Percentiles rank a stretch among this genome's conserved stretches.
Evolutionary conservation across 2,329 filamentous ascomycete species (phyloP).

Genomic region (Phialophora expanda): DNA sequence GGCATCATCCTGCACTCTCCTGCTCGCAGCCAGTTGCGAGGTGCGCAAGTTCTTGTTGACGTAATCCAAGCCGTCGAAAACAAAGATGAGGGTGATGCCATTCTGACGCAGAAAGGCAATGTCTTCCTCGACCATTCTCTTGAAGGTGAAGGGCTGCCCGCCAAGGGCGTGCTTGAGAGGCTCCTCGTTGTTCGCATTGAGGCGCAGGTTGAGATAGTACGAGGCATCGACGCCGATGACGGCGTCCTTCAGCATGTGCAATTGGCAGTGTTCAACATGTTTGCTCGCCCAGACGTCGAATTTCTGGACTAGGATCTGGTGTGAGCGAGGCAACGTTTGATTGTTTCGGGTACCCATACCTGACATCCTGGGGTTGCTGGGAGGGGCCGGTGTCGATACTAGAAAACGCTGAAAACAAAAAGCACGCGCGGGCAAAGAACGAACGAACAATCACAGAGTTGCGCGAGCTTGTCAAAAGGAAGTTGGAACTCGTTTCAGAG

Average conservation of each 20-base stretch:
- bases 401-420: constrained; percentile 3
- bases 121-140: constrained; percentile 75
- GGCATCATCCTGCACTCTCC: constrained; percentile 73
- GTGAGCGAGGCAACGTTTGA: constrained; percentile 18
- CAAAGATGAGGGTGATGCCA: constrained; percentile 78
- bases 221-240: constrained; percentile 86
- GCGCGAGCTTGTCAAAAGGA: not conserved
- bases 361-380: constrained; percentile 28
- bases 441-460: not conserved
- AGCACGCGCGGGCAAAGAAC: constrained; percentile 1
- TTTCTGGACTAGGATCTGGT: constrained; percentile 49
- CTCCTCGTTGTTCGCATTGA: constrained; percentile 76
- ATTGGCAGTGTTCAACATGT: constrained; percentile 60
- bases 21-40: constrained; percentile 62
- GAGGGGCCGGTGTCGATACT: not conserved
- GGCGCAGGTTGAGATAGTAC: constrained; percentile 81
- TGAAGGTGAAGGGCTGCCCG: constrained; percentile 80
- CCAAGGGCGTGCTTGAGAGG: constrained; percentile 88
- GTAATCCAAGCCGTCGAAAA: constrained; percentile 87
- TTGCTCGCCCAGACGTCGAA: constrained; percentile 64
- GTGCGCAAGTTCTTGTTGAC: constrained; percentile 73
- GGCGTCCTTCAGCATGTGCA: constrained; percentile 74
- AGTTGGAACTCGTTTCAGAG: not conserved
- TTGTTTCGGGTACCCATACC: constrained; percentile 20
- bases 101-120: constrained; percentile 72